These are phyloP conservation scores for Xylaria venustula DNA, from an alignment of 495 filamentous ascomycete genomes.

Conservation along the genomic window DNA sequence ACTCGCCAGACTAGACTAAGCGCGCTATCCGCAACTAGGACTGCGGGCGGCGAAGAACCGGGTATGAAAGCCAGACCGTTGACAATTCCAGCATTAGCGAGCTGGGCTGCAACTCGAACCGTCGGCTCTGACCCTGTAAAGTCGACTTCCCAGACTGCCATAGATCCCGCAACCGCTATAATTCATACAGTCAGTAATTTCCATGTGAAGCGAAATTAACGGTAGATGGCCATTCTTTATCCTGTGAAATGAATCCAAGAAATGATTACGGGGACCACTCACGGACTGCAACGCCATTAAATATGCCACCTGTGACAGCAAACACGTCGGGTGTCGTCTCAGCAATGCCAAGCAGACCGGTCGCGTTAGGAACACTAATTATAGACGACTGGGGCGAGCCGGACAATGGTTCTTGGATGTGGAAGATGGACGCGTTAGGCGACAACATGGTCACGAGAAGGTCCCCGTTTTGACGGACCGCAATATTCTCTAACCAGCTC, in stretches of 20 bases:
- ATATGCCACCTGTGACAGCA: slow-evolving; percentile 15
- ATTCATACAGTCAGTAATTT: not conserved
- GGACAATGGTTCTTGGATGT: slow-evolving; percentile 10
- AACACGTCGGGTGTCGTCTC: slow-evolving; percentile 30
- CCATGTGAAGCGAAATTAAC: not conserved
- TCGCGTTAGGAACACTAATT: slow-evolving; percentile 18
- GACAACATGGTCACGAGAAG: slow-evolving; percentile 30
- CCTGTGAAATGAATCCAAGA: not conserved
- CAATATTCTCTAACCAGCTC: slow-evolving; percentile 42
- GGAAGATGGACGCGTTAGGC: slow-evolving; percentile 16
- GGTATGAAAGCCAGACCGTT: slow-evolving; percentile 38
- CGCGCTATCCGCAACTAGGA: slow-evolving; percentile 36
- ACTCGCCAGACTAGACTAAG: slow-evolving; percentile 35
- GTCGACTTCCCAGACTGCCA: slow-evolving; percentile 12
- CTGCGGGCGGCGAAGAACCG: slow-evolving; percentile 8
- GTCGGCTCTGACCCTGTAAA: not conserved
- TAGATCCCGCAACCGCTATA: not conserved
- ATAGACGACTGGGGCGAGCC: slow-evolving; percentile 16
- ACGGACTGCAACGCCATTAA: slow-evolving; percentile 17
- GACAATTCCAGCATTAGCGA: slow-evolving; percentile 21
- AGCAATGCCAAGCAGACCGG: slow-evolving; percentile 30
- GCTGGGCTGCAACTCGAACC: slow-evolving; percentile 2
- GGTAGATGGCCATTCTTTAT: not conserved
- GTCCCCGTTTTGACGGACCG: slow-evolving; percentile 35
- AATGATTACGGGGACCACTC: not conserved